Evolutionary conservation across 75 land plant species (phyloP), one percentile per base, ranked within the genome.

Genomic region (Adiantum capillusveneris): DNA sequence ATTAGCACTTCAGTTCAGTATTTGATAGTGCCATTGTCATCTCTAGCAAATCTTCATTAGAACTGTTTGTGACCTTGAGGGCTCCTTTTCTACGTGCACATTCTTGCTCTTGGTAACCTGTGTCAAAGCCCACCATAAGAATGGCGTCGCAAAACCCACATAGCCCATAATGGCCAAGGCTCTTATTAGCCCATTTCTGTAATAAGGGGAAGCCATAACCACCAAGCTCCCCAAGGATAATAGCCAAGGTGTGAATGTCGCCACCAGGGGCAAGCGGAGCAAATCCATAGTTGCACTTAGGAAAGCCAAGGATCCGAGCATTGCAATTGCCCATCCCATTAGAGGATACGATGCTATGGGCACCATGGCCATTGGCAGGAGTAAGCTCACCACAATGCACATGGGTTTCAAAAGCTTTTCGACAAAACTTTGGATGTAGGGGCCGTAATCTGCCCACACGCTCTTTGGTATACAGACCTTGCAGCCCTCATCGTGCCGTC

Each of bases 321-420:
- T 59, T 24, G 53, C 51, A 22, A 67, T 26, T 1, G 54, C 46
- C 76, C 76, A 73, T n/a, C 76, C 76, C 58, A 62, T 44, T n/a
- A 73, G 44, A 45, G 76, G 76, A 34, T 73, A 71, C 22, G 62
- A 64, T 29, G 70, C 67, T 6, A 67, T 67, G 21, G 76, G 76
- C 16, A 73, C 31, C 42, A 73, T 53, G 30, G 59, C 22, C 50
- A 57, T 51, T 24, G 76, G 76, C 21, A 66, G 11, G 1, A 57
- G 14, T 20, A 73, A 73, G 65, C 76, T 59, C 24, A 17, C 63
- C 25, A 54, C 57, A 16, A 72, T 60, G 50, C 54, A 54, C 26
- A 60, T 34, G 0, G 67, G 59, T 1, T 50, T 37, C 17, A 66
- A 7, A 0, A 61, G 9, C 37, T 34, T 50, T 50, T 21, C 52